A percentile compares a stretch with the other conserved stretches of the same genome.
phyloP scores from a whole-genome alignment of 495 filamentous ascomycete genomes.

The Daldinia childiae region DNA sequence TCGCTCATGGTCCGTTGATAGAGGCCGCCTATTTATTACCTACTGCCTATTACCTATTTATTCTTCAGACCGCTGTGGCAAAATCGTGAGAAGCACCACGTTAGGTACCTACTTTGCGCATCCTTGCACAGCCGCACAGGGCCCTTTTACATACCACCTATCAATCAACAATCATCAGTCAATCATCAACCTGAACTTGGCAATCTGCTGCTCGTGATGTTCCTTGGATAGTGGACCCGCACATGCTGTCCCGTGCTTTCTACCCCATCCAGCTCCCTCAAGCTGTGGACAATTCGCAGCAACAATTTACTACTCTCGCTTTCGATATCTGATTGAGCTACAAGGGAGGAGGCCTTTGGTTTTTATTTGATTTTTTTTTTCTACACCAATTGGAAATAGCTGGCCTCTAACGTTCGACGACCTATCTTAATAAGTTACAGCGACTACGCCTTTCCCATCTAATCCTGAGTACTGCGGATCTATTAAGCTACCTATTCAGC shows the following conservation, averaged over 20 bases:
- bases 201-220: constrained; percentile 29
- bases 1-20: constrained; percentile 1
- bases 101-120: constrained; percentile 15
- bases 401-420: background rate
- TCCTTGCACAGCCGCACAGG: constrained; percentile 37
- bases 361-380: background rate
- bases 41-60: constrained; percentile 2
- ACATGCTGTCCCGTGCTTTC: constrained; percentile 21
- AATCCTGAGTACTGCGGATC: constrained; percentile 21
- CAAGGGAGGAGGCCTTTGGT: background rate
- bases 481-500: constrained; percentile 9
- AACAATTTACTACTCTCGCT: background rate
- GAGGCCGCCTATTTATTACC: constrained; percentile 27
- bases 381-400: background rate
- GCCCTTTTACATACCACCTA: constrained; percentile 23
- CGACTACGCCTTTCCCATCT: constrained; percentile 29
- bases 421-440: constrained; percentile 25
- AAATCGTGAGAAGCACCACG: constrained; percentile 19
- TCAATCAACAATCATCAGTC: constrained; percentile 20
- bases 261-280: constrained; percentile 28
- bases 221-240: constrained; percentile 29
- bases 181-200: constrained; percentile 22
- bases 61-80: constrained; percentile 28
- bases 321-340: background rate
- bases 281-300: constrained; percentile 17